Percentiles rank a stretch among this genome's conserved stretches.
Conservation (phyloP, 495 filamentous ascomycete genomes). For the Recurvomyces mirabilis region DNA sequence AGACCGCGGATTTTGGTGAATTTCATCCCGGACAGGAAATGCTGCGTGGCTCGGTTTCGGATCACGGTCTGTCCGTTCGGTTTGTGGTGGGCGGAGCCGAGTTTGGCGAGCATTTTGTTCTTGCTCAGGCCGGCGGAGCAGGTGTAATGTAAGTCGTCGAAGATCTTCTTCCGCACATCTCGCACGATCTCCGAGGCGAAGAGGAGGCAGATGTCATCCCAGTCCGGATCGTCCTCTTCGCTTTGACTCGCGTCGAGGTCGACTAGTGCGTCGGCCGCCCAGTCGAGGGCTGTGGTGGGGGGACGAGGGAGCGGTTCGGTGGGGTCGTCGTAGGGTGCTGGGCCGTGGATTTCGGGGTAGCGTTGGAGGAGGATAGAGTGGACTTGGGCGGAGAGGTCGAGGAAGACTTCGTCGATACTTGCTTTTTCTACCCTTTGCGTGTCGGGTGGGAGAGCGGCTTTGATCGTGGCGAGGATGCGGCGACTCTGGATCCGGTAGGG, state of each 20-base stretch:
- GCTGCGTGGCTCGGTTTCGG: constrained; percentile 66
- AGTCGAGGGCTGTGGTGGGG: constrained; percentile 64
- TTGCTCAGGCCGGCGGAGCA: constrained; percentile 78
- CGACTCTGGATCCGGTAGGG: constrained; percentile 80
- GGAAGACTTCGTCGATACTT: constrained; percentile 80
- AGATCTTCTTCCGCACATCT: constrained; percentile 55
- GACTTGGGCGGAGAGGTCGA: constrained; percentile 77
- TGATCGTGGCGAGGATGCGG: constrained; percentile 71
- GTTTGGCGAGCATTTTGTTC: constrained; percentile 93
- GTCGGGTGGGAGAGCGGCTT: constrained; percentile 50
- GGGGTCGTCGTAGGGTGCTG: constrained; percentile 58
- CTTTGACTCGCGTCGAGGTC: constrained; percentile 60
- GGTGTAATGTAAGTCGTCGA: constrained; percentile 65
- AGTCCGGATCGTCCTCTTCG: constrained; percentile 77
- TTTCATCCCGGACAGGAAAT: constrained; percentile 75
- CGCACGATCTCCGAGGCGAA: constrained; percentile 82
- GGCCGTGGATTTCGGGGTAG: constrained; percentile 60
- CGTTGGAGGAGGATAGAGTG: constrained; percentile 62
- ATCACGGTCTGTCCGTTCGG: constrained; percentile 88
- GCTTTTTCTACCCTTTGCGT: constrained; percentile 80
- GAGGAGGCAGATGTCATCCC: constrained; percentile 86
- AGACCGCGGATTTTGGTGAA: constrained; percentile 95
- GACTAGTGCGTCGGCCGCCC: constrained; percentile 68
- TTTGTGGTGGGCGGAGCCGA: constrained; percentile 83
- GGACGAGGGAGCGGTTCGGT: constrained; percentile 61